phyloP scores from a whole-genome alignment of 164 flowering plant genomes.

The Stephania yunnanensis region DNA sequence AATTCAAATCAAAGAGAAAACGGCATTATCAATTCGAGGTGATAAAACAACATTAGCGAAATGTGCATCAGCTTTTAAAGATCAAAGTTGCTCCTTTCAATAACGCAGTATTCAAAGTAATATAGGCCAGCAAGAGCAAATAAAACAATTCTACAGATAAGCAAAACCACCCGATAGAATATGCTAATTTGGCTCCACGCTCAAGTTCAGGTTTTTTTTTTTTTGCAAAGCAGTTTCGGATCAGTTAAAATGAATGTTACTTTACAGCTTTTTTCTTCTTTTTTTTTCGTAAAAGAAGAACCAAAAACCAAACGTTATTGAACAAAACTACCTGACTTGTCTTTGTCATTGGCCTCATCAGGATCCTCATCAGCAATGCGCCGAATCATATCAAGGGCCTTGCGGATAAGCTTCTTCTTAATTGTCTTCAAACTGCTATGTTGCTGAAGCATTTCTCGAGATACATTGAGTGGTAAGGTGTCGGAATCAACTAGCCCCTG shows the following conservation, averaged over 20 bases:
- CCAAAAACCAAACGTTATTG: not conserved
- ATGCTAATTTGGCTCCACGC: not conserved
- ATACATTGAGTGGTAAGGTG: slow-evolving; percentile 89
- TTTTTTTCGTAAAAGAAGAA: not conserved
- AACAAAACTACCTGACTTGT: slow-evolving; percentile 53
- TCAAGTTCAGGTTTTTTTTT: not conserved
- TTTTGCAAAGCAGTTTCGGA: not conserved
- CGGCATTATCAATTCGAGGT: not conserved
- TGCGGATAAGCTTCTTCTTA: slow-evolving; percentile 91
- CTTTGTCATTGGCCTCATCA: slow-evolving; percentile 68
- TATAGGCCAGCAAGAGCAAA: not conserved
- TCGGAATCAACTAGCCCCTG: slow-evolving; percentile 99
- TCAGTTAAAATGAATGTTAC: not conserved
- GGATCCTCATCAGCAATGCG: slow-evolving; percentile 95
- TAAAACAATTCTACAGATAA: not conserved
- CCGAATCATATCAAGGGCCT: slow-evolving; percentile 97
- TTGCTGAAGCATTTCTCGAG: slow-evolving; percentile 98
- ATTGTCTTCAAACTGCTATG: slow-evolving; percentile 92
- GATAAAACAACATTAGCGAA: too few species aligned
- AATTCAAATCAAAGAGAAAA: not conserved
- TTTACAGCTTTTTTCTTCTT: not conserved
- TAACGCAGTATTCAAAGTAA: too few species aligned
- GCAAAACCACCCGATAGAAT: not conserved
- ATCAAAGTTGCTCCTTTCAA: too few species aligned
- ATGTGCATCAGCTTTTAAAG: too few species aligned